These are phyloP conservation scores for Bonia amplexicaulis DNA, from an alignment of 176 grass and related monocot species.

Conservation along the genomic window DNA sequence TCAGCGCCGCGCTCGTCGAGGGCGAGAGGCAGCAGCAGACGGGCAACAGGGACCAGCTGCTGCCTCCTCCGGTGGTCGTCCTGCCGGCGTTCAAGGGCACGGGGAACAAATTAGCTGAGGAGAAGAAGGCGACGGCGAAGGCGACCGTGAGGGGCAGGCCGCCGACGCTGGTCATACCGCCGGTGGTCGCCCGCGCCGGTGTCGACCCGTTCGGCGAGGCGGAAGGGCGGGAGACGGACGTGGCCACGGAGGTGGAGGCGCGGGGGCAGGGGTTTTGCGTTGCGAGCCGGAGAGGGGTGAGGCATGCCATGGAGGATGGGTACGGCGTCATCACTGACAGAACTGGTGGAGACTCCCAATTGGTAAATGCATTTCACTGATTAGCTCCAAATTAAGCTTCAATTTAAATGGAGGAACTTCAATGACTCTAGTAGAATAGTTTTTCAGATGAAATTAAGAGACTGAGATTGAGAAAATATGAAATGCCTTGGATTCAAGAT, in stretches of 20 bases:
- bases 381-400: not conserved
- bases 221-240: constrained; percentile 18
- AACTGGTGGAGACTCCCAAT: constrained; percentile 11
- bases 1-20: not conserved
- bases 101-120: not conserved
- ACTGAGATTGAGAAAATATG: not conserved
- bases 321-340: constrained; percentile 34
- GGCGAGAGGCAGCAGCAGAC: not conserved
- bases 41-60: too few relatives aligned
- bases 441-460: not conserved
- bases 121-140: not conserved
- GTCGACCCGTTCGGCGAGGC: constrained; percentile 14
- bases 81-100: not conserved
- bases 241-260: constrained; percentile 30
- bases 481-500: not conserved
- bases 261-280: constrained; percentile 52
- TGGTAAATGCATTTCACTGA: constrained; percentile 37
- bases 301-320: constrained; percentile 76
- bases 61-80: not conserved
- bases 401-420: not conserved
- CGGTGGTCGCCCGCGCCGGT: not conserved
- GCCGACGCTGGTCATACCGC: constrained; percentile 52
- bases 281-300: constrained; percentile 47
- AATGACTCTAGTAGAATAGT: not conserved
- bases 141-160: constrained; percentile 41